Percentiles rank a stretch among this genome's conserved stretches.
Conservation (phyloP, 2,329 filamentous ascomycete species). For the Epichloe sylvatica region DNA sequence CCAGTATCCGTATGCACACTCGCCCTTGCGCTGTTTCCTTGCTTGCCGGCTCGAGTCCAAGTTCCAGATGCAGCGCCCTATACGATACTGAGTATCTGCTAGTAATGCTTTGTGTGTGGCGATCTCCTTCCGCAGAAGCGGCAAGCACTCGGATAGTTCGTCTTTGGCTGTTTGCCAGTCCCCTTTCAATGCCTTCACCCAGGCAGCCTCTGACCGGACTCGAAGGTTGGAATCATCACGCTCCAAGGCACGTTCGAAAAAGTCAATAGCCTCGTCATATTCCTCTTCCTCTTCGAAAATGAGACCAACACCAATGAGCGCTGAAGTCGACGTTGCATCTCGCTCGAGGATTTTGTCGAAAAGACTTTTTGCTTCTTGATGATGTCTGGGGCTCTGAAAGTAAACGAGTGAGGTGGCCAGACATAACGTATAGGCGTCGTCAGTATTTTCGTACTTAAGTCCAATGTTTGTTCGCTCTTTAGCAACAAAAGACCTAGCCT, state of each 20-base stretch:
- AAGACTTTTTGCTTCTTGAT: constrained; percentile 71
- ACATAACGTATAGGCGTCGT: constrained; percentile 60
- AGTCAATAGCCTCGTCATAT: constrained; percentile 66
- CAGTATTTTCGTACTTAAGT: constrained; percentile 51
- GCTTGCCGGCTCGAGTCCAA: constrained; percentile 59
- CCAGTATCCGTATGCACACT: constrained; percentile 63
- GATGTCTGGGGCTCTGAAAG: constrained; percentile 79
- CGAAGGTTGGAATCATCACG: constrained; percentile 62
- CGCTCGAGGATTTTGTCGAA: constrained; percentile 71
- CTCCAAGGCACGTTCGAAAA: constrained; percentile 61
- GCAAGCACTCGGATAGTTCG: constrained; percentile 57
- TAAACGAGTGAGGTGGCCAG: constrained; percentile 82
- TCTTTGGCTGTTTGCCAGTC: constrained; percentile 54
- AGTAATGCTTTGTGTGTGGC: constrained; percentile 52
- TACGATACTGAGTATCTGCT: constrained; percentile 72
- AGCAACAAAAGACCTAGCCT: constrained; percentile 48
- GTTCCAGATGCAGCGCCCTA: constrained; percentile 81
- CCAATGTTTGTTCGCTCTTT: constrained; percentile 54
- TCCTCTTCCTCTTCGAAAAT: constrained; percentile 91
- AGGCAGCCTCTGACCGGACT: constrained; percentile 75
- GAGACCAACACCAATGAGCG: constrained; percentile 77
- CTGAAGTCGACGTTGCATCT: constrained; percentile 62
- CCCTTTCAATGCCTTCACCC: constrained; percentile 76
- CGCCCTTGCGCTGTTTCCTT: constrained; percentile 62
- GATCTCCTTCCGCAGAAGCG: constrained; percentile 47